Percentiles rank a stretch among this genome's conserved stretches.
Conservation (phyloP, 345 rosid genomes). For the Bruguiera gymnorhiza region DNA sequence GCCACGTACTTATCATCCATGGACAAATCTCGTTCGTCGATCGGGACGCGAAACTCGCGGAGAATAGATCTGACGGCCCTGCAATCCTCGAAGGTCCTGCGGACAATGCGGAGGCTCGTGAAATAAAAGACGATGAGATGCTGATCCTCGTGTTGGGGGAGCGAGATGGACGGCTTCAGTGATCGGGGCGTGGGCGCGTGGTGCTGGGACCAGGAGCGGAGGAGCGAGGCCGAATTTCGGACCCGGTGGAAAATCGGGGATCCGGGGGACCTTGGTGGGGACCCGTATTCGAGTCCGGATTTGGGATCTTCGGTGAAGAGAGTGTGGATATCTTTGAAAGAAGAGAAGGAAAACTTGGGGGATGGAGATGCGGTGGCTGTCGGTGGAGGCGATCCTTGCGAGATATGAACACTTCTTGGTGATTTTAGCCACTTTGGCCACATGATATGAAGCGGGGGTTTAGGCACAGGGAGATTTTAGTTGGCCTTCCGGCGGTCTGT, state of each 20-base stretch:
- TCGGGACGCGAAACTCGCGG: constrained; percentile 15
- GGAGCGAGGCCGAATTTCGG: constrained; percentile 43
- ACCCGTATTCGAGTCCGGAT: constrained; percentile 1
- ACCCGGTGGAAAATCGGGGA: constrained; percentile 60
- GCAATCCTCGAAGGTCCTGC: constrained; percentile 29
- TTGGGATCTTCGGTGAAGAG: constrained; percentile 43
- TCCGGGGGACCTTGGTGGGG: constrained; percentile 12
- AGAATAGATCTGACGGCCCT: constrained; percentile 27
- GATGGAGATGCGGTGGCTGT: not conserved
- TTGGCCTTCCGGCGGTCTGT: no score
- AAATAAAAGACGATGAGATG: constrained; percentile 14
- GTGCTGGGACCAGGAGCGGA: constrained; percentile 40
- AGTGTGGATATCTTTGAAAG: constrained; percentile 66
- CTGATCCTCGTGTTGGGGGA: constrained; percentile 6
- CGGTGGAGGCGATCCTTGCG: not conserved
- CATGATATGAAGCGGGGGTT: constrained; percentile 24
- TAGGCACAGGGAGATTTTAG: not conserved
- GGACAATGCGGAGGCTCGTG: constrained; percentile 29
- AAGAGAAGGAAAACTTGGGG: constrained; percentile 36
- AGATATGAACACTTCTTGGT: constrained; percentile 17
- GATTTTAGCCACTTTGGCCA: constrained; percentile 53
- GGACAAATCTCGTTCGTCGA: constrained; percentile 30
- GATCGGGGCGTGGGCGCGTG: constrained; percentile 4
- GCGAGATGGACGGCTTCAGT: constrained; percentile 7
- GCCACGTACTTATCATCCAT: constrained; percentile 20